Base-by-base conservation (phyloP, 768 basidiomycete species). In the Termitomyces sp. region DNA sequence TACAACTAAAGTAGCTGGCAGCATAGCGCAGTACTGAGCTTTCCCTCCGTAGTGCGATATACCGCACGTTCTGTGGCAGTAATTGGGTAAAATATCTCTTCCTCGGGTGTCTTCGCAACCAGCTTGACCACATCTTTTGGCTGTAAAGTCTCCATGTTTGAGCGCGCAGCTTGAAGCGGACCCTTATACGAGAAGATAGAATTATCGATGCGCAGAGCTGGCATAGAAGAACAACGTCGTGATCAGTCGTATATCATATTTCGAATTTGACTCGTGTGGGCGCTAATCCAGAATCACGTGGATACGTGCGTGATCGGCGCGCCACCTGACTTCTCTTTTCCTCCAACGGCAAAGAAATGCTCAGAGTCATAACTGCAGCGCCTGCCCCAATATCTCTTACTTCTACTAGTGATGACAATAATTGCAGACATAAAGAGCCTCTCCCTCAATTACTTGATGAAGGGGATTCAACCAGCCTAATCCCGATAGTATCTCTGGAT, bases 401-500 rank as follows among this genome's bases (percentile, higher is more conserved):
- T 50, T 2, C 11, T 27, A 19, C 50, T 51, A 25, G 3, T 28
- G 10, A n/a, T 19, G n/a, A 39, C 12, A 51, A 51, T 5, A 17
- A 27, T 3, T 19, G 11, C 1, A 19, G 28, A 21, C 21, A 27
- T 12, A 19, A 23, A 32, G 51, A 21, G n/a, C 39, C 51, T 35
- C 28, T 53, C 11, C 6, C 40, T 6, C 17, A 37, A 12, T 6
- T n/a, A 16, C 17, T 41, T 3, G 39, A 35, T 10, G 40, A 25
- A 48, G 21, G 12, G 5, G 5, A 37, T 41, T 41, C 53, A 14
- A 40, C 14, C 28, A 64, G 46, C 35, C 67, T 59, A 50, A 67
- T 73, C 32, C 74, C 76, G 0, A 58, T 73, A 14, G 73, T 76
- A 7, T 64, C 59, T 52, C 72, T 91, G 34, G 79, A 86, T 44